phyloP scores from a whole-genome alignment of 345 rosid genomes.

The Arabis hirsuta region DNA sequence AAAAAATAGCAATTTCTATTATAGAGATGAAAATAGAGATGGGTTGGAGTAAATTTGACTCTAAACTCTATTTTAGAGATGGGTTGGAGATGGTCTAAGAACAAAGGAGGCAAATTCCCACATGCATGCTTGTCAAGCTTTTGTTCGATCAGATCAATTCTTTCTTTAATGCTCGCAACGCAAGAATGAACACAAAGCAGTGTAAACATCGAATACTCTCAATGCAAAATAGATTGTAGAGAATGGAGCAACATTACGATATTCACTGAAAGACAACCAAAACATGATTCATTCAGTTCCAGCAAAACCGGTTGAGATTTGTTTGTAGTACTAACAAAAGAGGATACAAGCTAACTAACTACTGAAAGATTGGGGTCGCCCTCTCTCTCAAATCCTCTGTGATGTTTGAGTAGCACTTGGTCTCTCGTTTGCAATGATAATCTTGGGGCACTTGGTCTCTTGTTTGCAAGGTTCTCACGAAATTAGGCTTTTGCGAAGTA shows the following conservation, averaged over 20 bases:
- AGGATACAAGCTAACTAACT: slow-evolving; percentile 2
- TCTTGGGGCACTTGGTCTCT: slow-evolving; percentile 48
- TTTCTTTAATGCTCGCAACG: not conserved
- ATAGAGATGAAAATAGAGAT: too few species aligned
- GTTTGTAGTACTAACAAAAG: slow-evolving; percentile 1
- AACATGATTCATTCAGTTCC: slow-evolving; percentile 6
- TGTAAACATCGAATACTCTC: slow-evolving; percentile 14
- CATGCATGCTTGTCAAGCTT: too few species aligned
- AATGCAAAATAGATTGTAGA: slow-evolving; percentile 1
- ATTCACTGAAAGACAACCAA: slow-evolving; percentile 12
- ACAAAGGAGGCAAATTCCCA: too few species aligned
- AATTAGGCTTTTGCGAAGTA: slow-evolving; percentile 27
- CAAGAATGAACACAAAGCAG: not conserved
- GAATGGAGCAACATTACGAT: not conserved
- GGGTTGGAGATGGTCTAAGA: too few species aligned
- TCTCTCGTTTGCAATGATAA: slow-evolving; percentile 20
- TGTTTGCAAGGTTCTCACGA: slow-evolving; percentile 59
- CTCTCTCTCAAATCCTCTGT: slow-evolving; percentile 9
- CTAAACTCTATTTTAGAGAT: too few species aligned
- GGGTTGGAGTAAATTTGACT: too few species aligned
- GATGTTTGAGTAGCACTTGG: slow-evolving; percentile 41
- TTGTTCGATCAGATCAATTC: too few species aligned
- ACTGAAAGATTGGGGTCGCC: not conserved
- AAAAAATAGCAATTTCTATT: too few species aligned
- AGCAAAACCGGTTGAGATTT: slow-evolving; percentile 14